Evolutionary conservation across 768 basidiomycete genomes (phyloP).

Genomic region (Lactarius trivialis): DNA sequence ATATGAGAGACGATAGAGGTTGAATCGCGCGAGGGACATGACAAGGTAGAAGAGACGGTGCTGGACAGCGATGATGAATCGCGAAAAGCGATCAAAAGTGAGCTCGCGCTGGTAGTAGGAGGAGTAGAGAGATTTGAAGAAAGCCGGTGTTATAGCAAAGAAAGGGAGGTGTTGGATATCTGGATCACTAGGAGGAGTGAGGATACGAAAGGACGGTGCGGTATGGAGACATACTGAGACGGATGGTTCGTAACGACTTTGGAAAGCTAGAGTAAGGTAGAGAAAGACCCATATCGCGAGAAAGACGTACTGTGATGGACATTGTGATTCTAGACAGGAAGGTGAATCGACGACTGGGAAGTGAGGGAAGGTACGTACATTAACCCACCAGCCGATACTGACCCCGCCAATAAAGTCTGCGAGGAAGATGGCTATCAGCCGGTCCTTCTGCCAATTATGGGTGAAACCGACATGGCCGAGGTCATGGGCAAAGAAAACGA

Average conservation of each 20-base stretch:
- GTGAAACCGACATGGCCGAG: slow-evolving; percentile 93
- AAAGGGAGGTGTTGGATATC: slow-evolving; percentile 89
- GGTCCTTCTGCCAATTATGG: slow-evolving; percentile 76
- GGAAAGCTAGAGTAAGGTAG: slow-evolving; percentile 10
- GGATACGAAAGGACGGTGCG: neutral
- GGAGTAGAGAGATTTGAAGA: slow-evolving; percentile 82
- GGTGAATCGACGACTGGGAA: slow-evolving; percentile 4
- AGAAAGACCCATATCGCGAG: neutral
- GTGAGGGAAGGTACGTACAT: slow-evolving; percentile 54
- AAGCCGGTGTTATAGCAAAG: slow-evolving; percentile 85
- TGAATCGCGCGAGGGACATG: slow-evolving; percentile 88
- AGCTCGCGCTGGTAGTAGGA: slow-evolving; percentile 92
- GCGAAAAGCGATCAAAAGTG: slow-evolving; percentile 65
- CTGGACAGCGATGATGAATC: slow-evolving; percentile 64
- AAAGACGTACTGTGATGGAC: slow-evolving; percentile 81
- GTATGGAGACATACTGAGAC: slow-evolving; percentile 60
- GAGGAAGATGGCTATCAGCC: slow-evolving; percentile 69
- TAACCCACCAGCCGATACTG: slow-evolving; percentile 97
- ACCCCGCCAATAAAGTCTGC: slow-evolving; percentile 89
- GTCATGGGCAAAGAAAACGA: slow-evolving; percentile 90
- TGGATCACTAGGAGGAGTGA: slow-evolving; percentile 51
- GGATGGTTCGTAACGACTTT: slow-evolving; percentile 96
- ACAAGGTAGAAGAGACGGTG: slow-evolving; percentile 91
- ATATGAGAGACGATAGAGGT: slow-evolving; percentile 89
- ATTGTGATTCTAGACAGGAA: slow-evolving; percentile 69